A percentile compares a stretch with the other conserved stretches of the same genome.
Evolutionary conservation across 257 asterid genomes (phyloP).

Genomic region (Jacaranda copaia): DNA sequence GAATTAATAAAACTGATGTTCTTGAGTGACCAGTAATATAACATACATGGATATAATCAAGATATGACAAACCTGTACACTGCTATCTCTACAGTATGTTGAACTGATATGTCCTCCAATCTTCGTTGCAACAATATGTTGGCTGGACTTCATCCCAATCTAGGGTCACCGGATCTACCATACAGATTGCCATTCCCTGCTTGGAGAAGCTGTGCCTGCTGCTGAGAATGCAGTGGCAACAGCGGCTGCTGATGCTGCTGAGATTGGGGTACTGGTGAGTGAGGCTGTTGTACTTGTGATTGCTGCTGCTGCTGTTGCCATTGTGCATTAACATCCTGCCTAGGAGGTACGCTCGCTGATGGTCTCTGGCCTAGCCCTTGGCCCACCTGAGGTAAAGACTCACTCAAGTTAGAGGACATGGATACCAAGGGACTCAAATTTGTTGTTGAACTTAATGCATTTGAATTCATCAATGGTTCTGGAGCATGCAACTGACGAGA

Average conservation of each 20-base stretch:
- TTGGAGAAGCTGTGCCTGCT: conserved; percentile 67
- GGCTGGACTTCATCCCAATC: conserved; percentile 61
- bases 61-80: conserved; percentile 71
- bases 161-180: conserved; percentile 63
- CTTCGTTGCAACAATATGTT: conserved; percentile 36
- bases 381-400: conserved; percentile 51
- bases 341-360: conserved; percentile 51
- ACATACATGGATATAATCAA: conserved; percentile 30
- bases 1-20: background rate
- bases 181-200: conserved; percentile 60
- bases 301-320: conserved; percentile 55
- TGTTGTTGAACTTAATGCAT: conserved; percentile 49
- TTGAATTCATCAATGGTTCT: conserved; percentile 56
- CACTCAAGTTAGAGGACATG: conserved; percentile 51
- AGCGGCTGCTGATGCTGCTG: conserved; percentile 52
- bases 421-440: conserved; percentile 53
- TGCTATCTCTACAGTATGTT: conserved; percentile 46
- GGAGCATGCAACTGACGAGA: conserved; percentile 58
- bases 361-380: conserved; percentile 65
- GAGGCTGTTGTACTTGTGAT: conserved; percentile 54
- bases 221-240: conserved; percentile 57
- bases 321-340: conserved; percentile 57
- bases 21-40: background rate
- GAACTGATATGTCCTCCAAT: conserved; percentile 49
- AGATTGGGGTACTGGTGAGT: conserved; percentile 46